Evolutionary conservation across 108 stramenopile species (phyloP).

Genomic region (Cyclotella atomus): DNA sequence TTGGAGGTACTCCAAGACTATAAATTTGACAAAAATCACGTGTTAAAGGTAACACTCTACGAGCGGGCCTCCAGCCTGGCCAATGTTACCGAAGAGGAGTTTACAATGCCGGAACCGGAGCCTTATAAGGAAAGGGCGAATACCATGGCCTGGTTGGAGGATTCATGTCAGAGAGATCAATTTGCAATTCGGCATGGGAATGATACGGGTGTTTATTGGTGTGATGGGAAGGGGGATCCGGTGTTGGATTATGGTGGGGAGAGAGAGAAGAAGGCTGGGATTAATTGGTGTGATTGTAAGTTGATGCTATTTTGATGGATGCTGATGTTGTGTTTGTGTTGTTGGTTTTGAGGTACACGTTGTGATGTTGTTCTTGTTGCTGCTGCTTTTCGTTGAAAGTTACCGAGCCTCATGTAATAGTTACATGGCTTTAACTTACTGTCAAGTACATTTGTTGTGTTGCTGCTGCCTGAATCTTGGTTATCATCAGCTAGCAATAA

Average conservation of each 20-base stretch:
- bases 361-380: not conserved
- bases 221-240: slow-evolving; percentile 81
- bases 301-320: not conserved
- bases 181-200: slow-evolving; percentile 91
- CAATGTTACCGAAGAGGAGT: slow-evolving; percentile 60
- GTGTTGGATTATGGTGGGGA: slow-evolving; percentile 92
- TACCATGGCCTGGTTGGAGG: slow-evolving; percentile 90
- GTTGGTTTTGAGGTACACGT: not conserved
- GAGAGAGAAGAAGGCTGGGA: slow-evolving; percentile 95
- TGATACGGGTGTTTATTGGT: slow-evolving; percentile 94
- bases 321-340: not conserved
- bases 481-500: too few species aligned
- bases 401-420: not conserved
- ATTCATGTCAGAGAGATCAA: slow-evolving; percentile 91
- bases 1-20: slow-evolving; percentile 91
- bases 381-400: not conserved
- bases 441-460: too few species aligned
- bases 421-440: too few species aligned
- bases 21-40: slow-evolving; percentile 93
- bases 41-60: slow-evolving; percentile 73
- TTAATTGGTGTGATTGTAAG: slow-evolving; percentile 88
- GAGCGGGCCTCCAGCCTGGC: slow-evolving; percentile 66
- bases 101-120: slow-evolving; percentile 76
- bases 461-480: too few species aligned
- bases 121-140: slow-evolving; percentile 89